Evolutionary conservation across 371 early-diverging fungal species (phyloP), one percentile per base, ranked within the genome.

Genomic region (Mortierella sp.): DNA sequence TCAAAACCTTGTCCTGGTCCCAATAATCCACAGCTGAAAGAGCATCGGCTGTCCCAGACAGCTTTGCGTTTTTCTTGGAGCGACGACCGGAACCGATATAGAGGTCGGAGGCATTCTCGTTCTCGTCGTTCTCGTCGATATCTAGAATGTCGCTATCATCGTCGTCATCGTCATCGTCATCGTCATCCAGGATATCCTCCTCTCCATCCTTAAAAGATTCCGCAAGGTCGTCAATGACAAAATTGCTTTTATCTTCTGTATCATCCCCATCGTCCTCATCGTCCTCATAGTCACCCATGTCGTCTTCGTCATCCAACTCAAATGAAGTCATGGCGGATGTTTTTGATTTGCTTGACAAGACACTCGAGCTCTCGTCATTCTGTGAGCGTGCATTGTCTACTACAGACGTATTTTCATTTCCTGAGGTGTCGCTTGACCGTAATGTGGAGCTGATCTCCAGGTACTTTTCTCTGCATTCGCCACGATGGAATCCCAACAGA

Each of bases 391-490:
- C 18, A 52, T 23, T 14, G 37, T 43, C 15, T 2, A 16, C 4
- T 11, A 29, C 18, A 7, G 19, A 25, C 16, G 52, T 55, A 18
- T 2, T 4, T 4, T 16, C 25, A 7, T 25, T 46, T 3, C 26
- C 64, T 11, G 47, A 11, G 50, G 23, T 44, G 15, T 45, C 19
- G 23, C 3, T 1, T 5, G 63, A 28, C 19, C 23, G 56, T 16
- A 50, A n/a, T 3, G 9, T 12, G 2, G 57, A 25, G 45, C 47
- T 56, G 15, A 73, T 30, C 55, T 72, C 73, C 18, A 44, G 37
- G 51, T 69, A 79, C 45, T 66, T 70, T 16, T 60, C 28, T 45
- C 37, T 62, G 59, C 80, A 79, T 9, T 57, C 37, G 16, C 21
- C 12, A 12, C 69, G 58, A 47, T 73, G 57, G 21, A 72, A 50